Evolutionary conservation across 1,284 basidiomycete genomes (phyloP), one percentile per base, ranked within the genome.

Genomic region (Lignosus rhinocerotis): DNA sequence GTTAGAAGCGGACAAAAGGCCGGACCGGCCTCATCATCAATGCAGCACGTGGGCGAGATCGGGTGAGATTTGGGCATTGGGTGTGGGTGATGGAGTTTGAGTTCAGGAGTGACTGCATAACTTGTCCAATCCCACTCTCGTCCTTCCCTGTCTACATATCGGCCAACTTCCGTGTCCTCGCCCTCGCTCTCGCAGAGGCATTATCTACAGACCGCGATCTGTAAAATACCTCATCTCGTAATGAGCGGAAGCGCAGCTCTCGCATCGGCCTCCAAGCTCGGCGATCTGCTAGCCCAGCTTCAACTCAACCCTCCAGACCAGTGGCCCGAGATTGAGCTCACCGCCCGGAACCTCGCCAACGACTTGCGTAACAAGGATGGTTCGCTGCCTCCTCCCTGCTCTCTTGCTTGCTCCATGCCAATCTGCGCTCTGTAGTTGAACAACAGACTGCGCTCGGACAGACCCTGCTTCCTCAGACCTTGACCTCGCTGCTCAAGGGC

Each of bases 391-490:
- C 52, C 49, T 39, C 55, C 63, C 59, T 64, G 59, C 61, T 59
- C 56, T 54, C 53, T 48, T 59, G 53, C 53, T 51, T 63, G 53
- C 58, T 45, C 50, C 38, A 46, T 51, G 51, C 58, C 56, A 44
- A 60, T 54, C 39, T 44, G 38, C 55, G 58, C 55, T 58, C 51
- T 55, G 19, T 64, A 88, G 87, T 82, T 62, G 88, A 91, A 68
- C 82, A 85, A 62, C 90, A 88, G 70, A 84, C 87, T n/a, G 70
- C 78, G 48, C 77, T 92, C 36, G 90, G 90, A 53, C 77, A 75
- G 68, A 82, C 85, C 7, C 68, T 80, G 47, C 78, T 92, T 43
- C 87, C 89, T 11, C 82, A 81, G 65, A 83, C 83, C 51, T 72
- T 92, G 47, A 82, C 80, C 11, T 77, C 83, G 36, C 77, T 92